Base-by-base conservation (phyloP, 441 rosid species). In the Bocquillonia castaneifolia region DNA sequence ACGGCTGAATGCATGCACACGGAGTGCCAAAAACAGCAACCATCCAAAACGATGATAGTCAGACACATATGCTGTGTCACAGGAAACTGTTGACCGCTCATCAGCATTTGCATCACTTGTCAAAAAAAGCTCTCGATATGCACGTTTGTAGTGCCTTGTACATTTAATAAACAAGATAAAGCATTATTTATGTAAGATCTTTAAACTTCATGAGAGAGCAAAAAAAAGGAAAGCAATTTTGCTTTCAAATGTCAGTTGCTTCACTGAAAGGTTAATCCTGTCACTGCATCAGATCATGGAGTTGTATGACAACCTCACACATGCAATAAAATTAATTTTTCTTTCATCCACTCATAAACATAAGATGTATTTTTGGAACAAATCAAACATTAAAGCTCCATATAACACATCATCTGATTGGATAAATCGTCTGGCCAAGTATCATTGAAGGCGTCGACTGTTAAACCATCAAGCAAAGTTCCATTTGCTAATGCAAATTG, bases 1-100 rank as follows among this genome's bases (percentile, higher is more conserved):
- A 40, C 89, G 83, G 75, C 96, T 78, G 73, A 89, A 88, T 32
- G 88, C 93, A 71, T 89, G 93, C 50, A 83, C 80, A 53, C 99
- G 92, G 55, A 94, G 97, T 12, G 92, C 96, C 86, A 92, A 76
- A 82, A 94, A 92, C 73, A 92, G 83, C 74, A 92, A 64, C 99
- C 99, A 94, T 70, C 98, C 99, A 71, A 94, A 92, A n/a, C 87
- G 96, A 70, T 86, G 83, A 72, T 83, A 86, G 67, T 87, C 85
- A 6, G 80, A 73, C 59, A 82, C 28, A 55, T 45, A 67, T 73
- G 83, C 78, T 70, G 80, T 59, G 48, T 81, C 70, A 78, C 72
- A 73, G 34, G 81, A 63, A 76, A 56, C 68, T 63, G 71, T 77
- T 31, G 83, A 76, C 63, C 78, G 71, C 72, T 78, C 82, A 53